Percentiles rank a stretch among this genome's conserved stretches.
Evolutionary conservation across 108 stramenopile species (phyloP).

Genomic region (Pseudonitzschia delicatissima): DNA sequence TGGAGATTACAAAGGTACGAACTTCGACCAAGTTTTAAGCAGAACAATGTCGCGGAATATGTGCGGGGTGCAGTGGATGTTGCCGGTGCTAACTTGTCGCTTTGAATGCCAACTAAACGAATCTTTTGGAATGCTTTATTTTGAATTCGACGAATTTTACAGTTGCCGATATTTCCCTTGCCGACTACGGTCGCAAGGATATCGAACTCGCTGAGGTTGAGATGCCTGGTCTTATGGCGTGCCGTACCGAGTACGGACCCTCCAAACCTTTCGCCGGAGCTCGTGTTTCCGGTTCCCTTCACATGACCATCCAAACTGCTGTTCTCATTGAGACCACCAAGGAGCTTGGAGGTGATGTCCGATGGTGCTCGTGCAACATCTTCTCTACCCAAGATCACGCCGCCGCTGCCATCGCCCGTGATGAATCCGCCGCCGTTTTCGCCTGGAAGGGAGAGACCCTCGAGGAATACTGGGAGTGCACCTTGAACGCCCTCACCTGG

Average conservation of each 20-base stretch:
- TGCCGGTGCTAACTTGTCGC: neutral
- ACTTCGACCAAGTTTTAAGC: neutral
- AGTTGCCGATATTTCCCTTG: slow-evolving; percentile 99
- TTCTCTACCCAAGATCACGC: slow-evolving; percentile 99
- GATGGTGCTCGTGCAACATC: slow-evolving; percentile 99
- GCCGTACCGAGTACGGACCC: slow-evolving; percentile 88
- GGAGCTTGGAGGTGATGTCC: slow-evolving; percentile 94
- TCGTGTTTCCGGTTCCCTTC: slow-evolving; percentile 97
- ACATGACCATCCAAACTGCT: slow-evolving; percentile 99
- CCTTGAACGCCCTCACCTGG: slow-evolving; percentile 96
- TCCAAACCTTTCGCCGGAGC: slow-evolving; percentile 85
- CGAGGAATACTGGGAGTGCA: slow-evolving; percentile 99
- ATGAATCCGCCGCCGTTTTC: slow-evolving; percentile 97
- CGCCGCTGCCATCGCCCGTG: slow-evolving; percentile 98
- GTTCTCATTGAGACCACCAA: slow-evolving; percentile 99
- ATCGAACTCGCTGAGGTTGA: slow-evolving; percentile 98
- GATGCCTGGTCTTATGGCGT: slow-evolving; percentile 99
- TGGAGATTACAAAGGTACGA: slow-evolving; percentile 92
- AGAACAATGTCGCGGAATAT: neutral
- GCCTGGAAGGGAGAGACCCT: slow-evolving; percentile 99
- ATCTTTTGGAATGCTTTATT: neutral
- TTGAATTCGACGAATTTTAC: slow-evolving; percentile 20
- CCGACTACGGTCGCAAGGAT: slow-evolving; percentile 99
- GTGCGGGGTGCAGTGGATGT: neutral
- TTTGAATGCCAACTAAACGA: neutral